Percentiles rank a stretch among this genome's conserved stretches.
Conservation (phyloP, 768 basidiomycete species). For the Podaxis rugospora region DNA sequence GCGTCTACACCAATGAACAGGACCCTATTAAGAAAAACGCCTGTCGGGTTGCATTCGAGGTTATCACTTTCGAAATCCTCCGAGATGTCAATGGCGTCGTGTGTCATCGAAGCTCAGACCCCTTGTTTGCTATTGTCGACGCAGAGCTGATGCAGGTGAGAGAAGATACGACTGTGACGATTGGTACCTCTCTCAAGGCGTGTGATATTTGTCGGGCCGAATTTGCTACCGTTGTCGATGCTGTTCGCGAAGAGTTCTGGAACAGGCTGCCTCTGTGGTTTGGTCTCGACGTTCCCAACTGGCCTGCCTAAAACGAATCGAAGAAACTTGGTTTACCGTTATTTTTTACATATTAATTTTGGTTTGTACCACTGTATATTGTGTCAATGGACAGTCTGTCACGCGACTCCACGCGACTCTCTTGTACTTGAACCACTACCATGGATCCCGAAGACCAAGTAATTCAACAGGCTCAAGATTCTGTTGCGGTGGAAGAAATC, state of each 20-base stretch:
- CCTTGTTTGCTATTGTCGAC: slow-evolving; percentile 66
- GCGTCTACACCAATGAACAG: slow-evolving; percentile 44
- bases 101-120: slow-evolving; percentile 62
- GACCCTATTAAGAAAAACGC: slow-evolving; percentile 42
- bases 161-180: slow-evolving; percentile 40
- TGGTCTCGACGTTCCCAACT: slow-evolving; percentile 37
- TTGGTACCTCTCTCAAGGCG: slow-evolving; percentile 43
- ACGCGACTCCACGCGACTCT: not conserved
- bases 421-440: not conserved
- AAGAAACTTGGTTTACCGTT: not conserved
- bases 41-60: slow-evolving; percentile 71
- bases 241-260: slow-evolving; percentile 63
- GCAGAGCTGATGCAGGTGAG: slow-evolving; percentile 63
- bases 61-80: slow-evolving; percentile 69
- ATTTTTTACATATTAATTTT: not conserved
- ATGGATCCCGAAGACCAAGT: not conserved
- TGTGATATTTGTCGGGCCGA: slow-evolving; percentile 64
- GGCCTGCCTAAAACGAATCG: slow-evolving; percentile 17
- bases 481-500: slow-evolving; percentile 10
- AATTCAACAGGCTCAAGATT: not conserved
- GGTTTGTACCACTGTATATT: slow-evolving; percentile 3
- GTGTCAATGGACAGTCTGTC: not conserved
- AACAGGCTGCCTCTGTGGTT: slow-evolving; percentile 62
- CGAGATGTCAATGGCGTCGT: slow-evolving; percentile 69
- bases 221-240: slow-evolving; percentile 56